These are phyloP conservation scores for Cladorrhinum sp. DNA, from an alignment of 2,329 filamentous ascomycete genomes.

Conservation along the genomic window DNA sequence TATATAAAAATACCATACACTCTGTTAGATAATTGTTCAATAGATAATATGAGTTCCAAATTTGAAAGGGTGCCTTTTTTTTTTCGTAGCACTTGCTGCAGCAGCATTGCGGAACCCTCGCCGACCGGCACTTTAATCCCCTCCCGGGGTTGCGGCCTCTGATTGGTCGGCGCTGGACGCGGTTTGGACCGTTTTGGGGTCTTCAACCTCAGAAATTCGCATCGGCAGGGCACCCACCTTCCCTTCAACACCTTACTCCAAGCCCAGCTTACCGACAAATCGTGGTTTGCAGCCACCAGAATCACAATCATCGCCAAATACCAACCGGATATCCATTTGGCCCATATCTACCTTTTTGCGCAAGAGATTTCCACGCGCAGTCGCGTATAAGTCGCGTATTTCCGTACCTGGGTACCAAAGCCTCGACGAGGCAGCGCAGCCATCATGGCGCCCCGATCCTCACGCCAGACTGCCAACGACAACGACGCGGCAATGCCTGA, in stretches of 20 bases:
- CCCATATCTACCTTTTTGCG: neutral
- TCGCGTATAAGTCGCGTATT: slow-evolving; percentile 56
- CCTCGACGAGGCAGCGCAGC: slow-evolving; percentile 22
- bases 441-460: slow-evolving; percentile 56
- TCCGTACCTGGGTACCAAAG: slow-evolving; percentile 13
- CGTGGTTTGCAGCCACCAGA: slow-evolving; percentile 22
- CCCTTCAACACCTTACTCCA: slow-evolving; percentile 21
- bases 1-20: too few species aligned
- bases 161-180: slow-evolving; percentile 27
- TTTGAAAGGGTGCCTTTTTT: too few species aligned
- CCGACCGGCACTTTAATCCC: slow-evolving; percentile 19
- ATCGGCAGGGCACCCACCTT: slow-evolving; percentile 24
- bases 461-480: slow-evolving; percentile 50
- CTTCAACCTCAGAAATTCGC: slow-evolving; percentile 30
- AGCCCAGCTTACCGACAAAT: slow-evolving; percentile 11
- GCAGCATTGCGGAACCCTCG: neutral
- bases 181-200: slow-evolving; percentile 28
- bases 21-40: too few species aligned
- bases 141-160: slow-evolving; percentile 18
- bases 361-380: slow-evolving; percentile 25
- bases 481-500: slow-evolving; percentile 64
- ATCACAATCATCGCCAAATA: slow-evolving; percentile 21
- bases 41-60: too few species aligned
- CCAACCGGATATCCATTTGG: slow-evolving; percentile 1
- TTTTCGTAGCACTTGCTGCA: neutral